Conservation (phyloP, 768 basidiomycete species). For the Boletus vinaceobasis region DNA sequence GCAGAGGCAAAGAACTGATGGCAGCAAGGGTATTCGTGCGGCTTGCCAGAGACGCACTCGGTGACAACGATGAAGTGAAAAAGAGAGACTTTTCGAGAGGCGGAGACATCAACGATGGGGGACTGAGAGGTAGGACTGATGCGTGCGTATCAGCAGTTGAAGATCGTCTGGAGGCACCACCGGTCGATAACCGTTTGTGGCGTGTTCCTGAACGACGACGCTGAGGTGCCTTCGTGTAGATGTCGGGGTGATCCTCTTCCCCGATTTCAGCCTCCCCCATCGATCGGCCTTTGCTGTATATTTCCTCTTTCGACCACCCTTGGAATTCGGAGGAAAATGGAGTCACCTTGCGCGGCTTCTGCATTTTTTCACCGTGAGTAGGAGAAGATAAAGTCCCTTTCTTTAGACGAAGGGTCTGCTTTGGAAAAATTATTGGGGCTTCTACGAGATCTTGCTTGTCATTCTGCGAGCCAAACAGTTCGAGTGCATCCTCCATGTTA, state of each 20-base stretch:
- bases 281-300: not conserved
- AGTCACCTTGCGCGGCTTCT: slow-evolving; percentile 5
- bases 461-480: not conserved
- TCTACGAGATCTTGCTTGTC: not conserved
- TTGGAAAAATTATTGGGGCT: not conserved
- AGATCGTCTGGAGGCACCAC: slow-evolving; percentile 5
- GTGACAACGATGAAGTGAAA: slow-evolving; percentile 37
- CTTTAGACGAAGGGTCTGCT: not conserved
- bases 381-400: not conserved
- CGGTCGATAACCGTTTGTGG: not conserved
- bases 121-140: slow-evolving; percentile 51
- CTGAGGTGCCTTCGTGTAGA: slow-evolving; percentile 17
- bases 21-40: not conserved
- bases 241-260: slow-evolving; percentile 3
- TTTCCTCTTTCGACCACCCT: not conserved
- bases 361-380: not conserved
- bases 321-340: slow-evolving; percentile 4
- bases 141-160: slow-evolving; percentile 30
- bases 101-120: slow-evolving; percentile 54
- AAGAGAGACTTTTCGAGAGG: slow-evolving; percentile 54
- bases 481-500: not conserved
- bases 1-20: not conserved
- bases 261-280: not conserved
- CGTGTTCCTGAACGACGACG: slow-evolving; percentile 10
- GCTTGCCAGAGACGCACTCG: slow-evolving; percentile 15